Evolutionary conservation across 371 early-diverging fungal species (phyloP).

Genomic region (Zopfochytrium polystomum): DNA sequence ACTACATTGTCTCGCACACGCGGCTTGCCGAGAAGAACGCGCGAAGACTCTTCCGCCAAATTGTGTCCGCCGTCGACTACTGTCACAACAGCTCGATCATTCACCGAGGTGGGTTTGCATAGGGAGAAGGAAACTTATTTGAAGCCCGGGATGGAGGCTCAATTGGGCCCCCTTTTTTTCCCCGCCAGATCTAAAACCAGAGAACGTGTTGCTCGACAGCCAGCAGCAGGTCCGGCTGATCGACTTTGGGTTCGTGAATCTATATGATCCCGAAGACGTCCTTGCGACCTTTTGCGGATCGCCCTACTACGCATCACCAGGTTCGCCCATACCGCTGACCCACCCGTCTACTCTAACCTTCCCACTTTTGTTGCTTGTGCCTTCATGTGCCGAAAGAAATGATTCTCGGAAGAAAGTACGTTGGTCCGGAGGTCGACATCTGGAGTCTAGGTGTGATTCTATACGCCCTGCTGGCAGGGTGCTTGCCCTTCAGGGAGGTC

Average conservation of each 20-base stretch:
- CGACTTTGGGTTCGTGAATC: slow-evolving; percentile 96
- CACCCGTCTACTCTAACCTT: slow-evolving; percentile 34
- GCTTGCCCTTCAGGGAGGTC: slow-evolving; percentile 62
- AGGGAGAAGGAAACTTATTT: not conserved
- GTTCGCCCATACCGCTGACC: slow-evolving; percentile 27
- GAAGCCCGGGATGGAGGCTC: no score
- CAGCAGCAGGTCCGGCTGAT: slow-evolving; percentile 90
- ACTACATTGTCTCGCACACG: slow-evolving; percentile 56
- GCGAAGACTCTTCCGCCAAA: slow-evolving; percentile 88
- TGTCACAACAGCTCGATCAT: slow-evolving; percentile 78
- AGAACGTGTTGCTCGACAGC: slow-evolving; percentile 89
- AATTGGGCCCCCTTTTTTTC: not conserved
- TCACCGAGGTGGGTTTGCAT: slow-evolving; percentile 63
- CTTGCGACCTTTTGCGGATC: slow-evolving; percentile 93
- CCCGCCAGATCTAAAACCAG: slow-evolving; percentile 85
- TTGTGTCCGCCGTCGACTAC: slow-evolving; percentile 82
- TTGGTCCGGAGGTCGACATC: slow-evolving; percentile 45
- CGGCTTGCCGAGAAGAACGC: slow-evolving; percentile 57
- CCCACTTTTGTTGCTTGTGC: not conserved
- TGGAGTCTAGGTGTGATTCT: slow-evolving; percentile 91
- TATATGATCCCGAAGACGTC: slow-evolving; percentile 74
- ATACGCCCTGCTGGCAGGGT: slow-evolving; percentile 44
- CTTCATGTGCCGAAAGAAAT: slow-evolving; percentile 51
- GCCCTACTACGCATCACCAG: slow-evolving; percentile 64
- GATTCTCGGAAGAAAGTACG: slow-evolving; percentile 63